Percentiles rank a stretch among this genome's conserved stretches.
Evolutionary conservation across 2,329 filamentous ascomycete genomes (phyloP).

Genomic region (Malbranchea zuffiana): DNA sequence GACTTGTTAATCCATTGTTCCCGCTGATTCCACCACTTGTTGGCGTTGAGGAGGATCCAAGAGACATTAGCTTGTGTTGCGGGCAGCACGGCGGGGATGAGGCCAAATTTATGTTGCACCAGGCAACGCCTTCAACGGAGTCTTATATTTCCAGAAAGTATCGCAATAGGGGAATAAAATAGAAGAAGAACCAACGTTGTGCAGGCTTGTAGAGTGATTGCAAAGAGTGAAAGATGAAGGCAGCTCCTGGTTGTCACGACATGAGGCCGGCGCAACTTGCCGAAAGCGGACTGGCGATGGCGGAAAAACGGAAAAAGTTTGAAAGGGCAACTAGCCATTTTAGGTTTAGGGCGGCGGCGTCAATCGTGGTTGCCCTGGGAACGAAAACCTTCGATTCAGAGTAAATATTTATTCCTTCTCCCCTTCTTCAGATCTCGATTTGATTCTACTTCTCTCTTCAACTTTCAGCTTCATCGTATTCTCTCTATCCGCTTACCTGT

Average conservation of each 20-base stretch:
- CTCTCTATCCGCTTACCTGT: conserved; percentile 16
- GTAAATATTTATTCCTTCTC: conserved; percentile 34
- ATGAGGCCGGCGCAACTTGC: conserved; percentile 5
- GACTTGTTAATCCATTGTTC: conserved; percentile 1
- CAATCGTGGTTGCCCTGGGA: conserved; percentile 31
- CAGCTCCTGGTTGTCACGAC: not conserved
- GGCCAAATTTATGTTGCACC: too few species aligned
- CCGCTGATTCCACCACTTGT: not conserved
- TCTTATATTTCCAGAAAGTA: too few species aligned
- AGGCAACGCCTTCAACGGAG: too few species aligned
- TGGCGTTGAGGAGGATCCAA: conserved; percentile 1
- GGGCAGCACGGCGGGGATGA: not conserved
- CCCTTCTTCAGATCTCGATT: conserved; percentile 16
- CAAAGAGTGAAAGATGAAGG: conserved; percentile 1
- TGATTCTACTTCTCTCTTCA: conserved; percentile 13
- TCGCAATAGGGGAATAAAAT: too few species aligned
- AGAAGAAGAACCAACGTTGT: too few species aligned
- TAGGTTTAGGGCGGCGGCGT: conserved; percentile 19
- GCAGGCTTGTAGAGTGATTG: too few species aligned
- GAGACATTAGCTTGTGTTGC: conserved; percentile 4
- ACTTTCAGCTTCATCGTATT: conserved; percentile 16
- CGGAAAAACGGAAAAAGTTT: conserved; percentile 9
- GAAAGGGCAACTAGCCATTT: conserved; percentile 30
- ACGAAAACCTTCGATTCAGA: conserved; percentile 22
- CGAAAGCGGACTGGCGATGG: too few species aligned